Evolutionary conservation across 2,329 filamentous ascomycete species (phyloP).

Genomic region (Ilyonectria sp.): DNA sequence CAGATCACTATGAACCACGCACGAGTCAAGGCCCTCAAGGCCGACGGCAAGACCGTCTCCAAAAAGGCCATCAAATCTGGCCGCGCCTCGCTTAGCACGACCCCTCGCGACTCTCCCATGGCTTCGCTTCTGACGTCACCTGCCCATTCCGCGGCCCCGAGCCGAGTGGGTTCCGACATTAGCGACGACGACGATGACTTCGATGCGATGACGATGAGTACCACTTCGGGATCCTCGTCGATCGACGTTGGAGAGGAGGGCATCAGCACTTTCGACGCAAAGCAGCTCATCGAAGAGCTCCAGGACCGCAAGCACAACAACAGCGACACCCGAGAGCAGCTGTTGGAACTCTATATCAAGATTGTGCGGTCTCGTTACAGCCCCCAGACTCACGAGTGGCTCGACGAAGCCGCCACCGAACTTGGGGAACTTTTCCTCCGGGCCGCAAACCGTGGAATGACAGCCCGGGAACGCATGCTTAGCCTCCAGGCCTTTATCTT

Average conservation of each 20-base stretch:
- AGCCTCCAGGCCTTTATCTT: slow-evolving; percentile 82
- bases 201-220: slow-evolving; percentile 62
- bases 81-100: slow-evolving; percentile 70
- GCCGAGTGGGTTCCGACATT: slow-evolving; percentile 74
- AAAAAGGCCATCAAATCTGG: slow-evolving; percentile 75
- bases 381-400: slow-evolving; percentile 59
- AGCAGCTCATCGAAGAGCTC: slow-evolving; percentile 79
- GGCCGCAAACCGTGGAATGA: slow-evolving; percentile 79
- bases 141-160: slow-evolving; percentile 71
- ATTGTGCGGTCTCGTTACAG: slow-evolving; percentile 68
- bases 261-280: slow-evolving; percentile 72
- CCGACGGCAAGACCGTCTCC: slow-evolving; percentile 81
- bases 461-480: slow-evolving; percentile 77
- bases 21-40: slow-evolving; percentile 77
- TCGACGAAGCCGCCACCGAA: slow-evolving; percentile 69
- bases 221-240: slow-evolving; percentile 59
- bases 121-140: slow-evolving; percentile 72
- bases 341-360: slow-evolving; percentile 52
- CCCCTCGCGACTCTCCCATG: slow-evolving; percentile 71
- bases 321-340: slow-evolving; percentile 75
- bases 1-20: slow-evolving; percentile 70
- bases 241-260: slow-evolving; percentile 76
- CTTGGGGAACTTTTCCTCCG: slow-evolving; percentile 77
- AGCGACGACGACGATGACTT: slow-evolving; percentile 68
- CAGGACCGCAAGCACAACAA: slow-evolving; percentile 84